Conservation (phyloP, 2,329 filamentous ascomycete species). For the Neoscytalidium dimidiatum region DNA sequence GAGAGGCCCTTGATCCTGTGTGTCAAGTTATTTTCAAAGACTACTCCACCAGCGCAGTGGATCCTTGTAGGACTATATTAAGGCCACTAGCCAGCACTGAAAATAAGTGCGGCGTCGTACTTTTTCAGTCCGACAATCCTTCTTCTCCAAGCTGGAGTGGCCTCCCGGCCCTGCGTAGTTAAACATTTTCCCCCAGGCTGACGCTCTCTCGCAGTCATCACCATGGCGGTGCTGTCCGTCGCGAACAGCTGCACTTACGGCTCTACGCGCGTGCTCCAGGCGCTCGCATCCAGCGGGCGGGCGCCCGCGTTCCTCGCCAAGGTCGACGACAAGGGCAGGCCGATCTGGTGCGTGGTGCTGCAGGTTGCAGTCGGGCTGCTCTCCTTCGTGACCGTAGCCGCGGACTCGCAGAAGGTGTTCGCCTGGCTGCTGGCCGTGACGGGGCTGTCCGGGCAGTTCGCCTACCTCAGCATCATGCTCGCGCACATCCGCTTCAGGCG, state of each 20-base stretch:
- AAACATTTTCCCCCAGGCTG: too few species aligned
- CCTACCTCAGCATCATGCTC: conserved; percentile 68
- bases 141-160: too few species aligned
- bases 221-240: conserved; percentile 82
- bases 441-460: conserved; percentile 70
- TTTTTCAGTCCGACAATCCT: too few species aligned
- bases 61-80: too few species aligned
- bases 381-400: conserved; percentile 54
- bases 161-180: too few species aligned
- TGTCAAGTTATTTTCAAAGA: too few species aligned
- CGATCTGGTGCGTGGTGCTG: conserved; percentile 53
- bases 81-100: too few species aligned
- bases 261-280: conserved; percentile 81
- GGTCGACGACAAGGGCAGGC: conserved; percentile 60
- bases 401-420: conserved; percentile 51
- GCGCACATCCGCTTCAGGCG: conserved; percentile 65
- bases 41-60: too few species aligned
- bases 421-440: conserved; percentile 68
- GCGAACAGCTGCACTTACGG: conserved; percentile 88
- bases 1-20: not conserved
- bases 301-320: conserved; percentile 58
- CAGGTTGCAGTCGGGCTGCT: conserved; percentile 56
- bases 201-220: too few species aligned
- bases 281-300: conserved; percentile 73
- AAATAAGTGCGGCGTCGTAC: too few species aligned